Base-by-base conservation (phyloP, 345 rosid genomes). In the Hypericum perforatum region DNA sequence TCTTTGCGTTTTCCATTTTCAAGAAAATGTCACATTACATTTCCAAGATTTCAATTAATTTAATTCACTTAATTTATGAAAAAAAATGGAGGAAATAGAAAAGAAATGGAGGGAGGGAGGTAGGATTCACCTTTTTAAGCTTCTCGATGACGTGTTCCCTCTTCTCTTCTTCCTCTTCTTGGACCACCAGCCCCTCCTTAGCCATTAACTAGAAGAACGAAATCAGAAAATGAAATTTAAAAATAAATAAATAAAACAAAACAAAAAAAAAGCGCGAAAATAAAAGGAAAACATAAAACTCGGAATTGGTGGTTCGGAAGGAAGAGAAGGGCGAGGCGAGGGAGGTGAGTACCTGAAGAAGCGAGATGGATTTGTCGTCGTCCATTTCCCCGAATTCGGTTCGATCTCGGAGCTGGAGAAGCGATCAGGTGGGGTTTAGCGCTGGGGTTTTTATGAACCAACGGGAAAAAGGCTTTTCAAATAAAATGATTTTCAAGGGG, bases 101-200 rank as follows among this genome's bases (percentile, higher is more conserved):
- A 16, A 7, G 0, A 48, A 41, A n/a, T 9, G 39, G 7, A 9
- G 38, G 11, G 37, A 11, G n/a, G n/a, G n/a, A n/a, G n/a, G n/a
- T n/a, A n/a, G n/a, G n/a, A n/a, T n/a, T 29, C 40, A 78, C 87
- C 67, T 38, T 43, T 54, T 67, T 70, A 29, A 81, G 73, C 52
- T 58, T 63, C 29, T 29, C 16, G 48, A 78, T 41, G 45, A 76
- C 72, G 61, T 6, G 12, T 63, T 51, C 64, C 70, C 87, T 77
- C 41, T 69, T 78, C 43, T 63, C 66, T 12, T 74, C 81, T 43
- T 81, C 84, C 38, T 69, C 70, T 9, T 22, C 37, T 50, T 76
- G 67, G 9, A 79, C 81, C 43, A 73, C 41, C 32, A 69, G 67
- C 52, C 77, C 68, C 60, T 78, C 87, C 39, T 76, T 45, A 37